Evolutionary conservation across 441 rosid species (phyloP).

Genomic region (Croton setiger): DNA sequence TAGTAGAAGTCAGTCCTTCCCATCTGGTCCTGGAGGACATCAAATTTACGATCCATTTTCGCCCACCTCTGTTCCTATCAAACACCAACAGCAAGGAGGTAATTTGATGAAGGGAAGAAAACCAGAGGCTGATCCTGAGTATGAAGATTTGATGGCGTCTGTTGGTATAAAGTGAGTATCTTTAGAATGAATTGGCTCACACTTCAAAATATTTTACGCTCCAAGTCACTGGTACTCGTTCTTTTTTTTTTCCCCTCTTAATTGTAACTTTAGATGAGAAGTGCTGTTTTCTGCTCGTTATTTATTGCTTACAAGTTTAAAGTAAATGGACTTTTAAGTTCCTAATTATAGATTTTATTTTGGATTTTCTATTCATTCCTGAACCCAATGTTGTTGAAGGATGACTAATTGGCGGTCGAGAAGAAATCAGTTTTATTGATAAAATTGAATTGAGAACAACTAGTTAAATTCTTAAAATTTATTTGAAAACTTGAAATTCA

Average conservation of each 20-base stretch:
- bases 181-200: background rate
- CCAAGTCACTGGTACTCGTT: background rate
- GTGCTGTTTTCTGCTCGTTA: background rate
- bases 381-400: too few relatives aligned
- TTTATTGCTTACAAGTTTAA: too few relatives aligned
- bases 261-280: background rate
- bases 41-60: constrained; percentile 91
- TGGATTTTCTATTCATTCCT: too few relatives aligned
- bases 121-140: constrained; percentile 48
- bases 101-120: constrained; percentile 26
- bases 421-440: too few relatives aligned
- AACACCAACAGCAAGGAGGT: constrained; percentile 40
- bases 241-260: background rate
- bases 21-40: constrained; percentile 35
- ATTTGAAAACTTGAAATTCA: too few relatives aligned
- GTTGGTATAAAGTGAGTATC: constrained; percentile 14
- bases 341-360: too few relatives aligned
- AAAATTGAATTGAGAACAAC: too few relatives aligned
- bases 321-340: too few relatives aligned
- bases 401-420: too few relatives aligned
- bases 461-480: too few relatives aligned
- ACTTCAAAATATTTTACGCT: background rate
- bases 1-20: constrained; percentile 14
- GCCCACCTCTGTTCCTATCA: constrained; percentile 48
- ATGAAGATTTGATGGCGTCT: constrained; percentile 19